Evolutionary conservation across 345 rosid species (phyloP).

Genomic region (Capsella bursapastoris): DNA sequence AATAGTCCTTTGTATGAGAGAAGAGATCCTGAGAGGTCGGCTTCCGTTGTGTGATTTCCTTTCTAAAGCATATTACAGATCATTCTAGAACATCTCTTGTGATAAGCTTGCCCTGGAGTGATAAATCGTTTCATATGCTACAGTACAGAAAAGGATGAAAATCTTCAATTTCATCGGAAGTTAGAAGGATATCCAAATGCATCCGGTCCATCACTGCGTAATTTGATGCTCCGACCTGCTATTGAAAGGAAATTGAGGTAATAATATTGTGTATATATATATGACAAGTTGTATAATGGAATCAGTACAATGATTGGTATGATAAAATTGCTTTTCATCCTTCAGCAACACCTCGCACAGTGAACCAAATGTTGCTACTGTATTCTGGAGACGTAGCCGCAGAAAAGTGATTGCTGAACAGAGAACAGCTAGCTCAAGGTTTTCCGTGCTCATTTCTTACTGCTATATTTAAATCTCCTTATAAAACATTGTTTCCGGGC

Average conservation of each 20-base stretch:
- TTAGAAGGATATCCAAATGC: slow-evolving; percentile 70
- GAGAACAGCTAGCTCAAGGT: slow-evolving; percentile 99
- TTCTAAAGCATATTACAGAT: slow-evolving; percentile 25
- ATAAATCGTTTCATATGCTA: slow-evolving; percentile 36
- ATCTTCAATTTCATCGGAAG: slow-evolving; percentile 64
- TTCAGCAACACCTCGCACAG: slow-evolving; percentile 75
- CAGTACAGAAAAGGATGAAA: slow-evolving; percentile 92
- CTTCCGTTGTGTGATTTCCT: slow-evolving; percentile 29
- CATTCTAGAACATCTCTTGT: slow-evolving; percentile 14
- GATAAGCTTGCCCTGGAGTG: slow-evolving; percentile 33
- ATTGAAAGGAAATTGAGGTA: slow-evolving; percentile 77
- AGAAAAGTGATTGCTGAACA: slow-evolving; percentile 93
- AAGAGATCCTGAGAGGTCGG: slow-evolving; percentile 77
- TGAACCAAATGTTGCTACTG: slow-evolving; percentile 87
- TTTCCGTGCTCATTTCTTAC: slow-evolving; percentile 36
- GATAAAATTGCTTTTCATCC: slow-evolving; percentile 21
- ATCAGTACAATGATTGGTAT: slow-evolving; percentile 13
- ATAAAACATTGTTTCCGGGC: not conserved
- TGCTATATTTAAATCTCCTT: slow-evolving; percentile 1
- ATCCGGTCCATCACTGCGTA: slow-evolving; percentile 65
- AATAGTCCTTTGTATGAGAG: slow-evolving; percentile 95
- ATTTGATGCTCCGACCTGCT: slow-evolving; percentile 63
- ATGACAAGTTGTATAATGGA: slow-evolving; percentile 24
- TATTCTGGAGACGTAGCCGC: slow-evolving; percentile 91
- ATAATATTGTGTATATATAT: slow-evolving; percentile 11